Evolutionary conservation across 306 rosid species (phyloP), one percentile per base, ranked within the genome.

Genomic region (Gleditsia sinensis): DNA sequence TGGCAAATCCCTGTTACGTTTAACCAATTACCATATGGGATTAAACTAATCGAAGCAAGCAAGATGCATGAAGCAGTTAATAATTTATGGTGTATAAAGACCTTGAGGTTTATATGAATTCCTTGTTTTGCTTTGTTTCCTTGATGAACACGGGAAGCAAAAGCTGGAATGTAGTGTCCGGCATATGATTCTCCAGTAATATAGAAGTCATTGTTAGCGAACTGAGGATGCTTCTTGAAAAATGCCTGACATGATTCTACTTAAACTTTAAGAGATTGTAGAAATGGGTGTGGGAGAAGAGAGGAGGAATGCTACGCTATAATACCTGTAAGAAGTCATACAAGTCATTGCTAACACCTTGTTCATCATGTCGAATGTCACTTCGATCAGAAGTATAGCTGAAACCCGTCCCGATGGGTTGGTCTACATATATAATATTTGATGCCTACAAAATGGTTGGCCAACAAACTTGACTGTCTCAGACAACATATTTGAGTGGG

Each of bases 161-260:
- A 76, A 40, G 99, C 96, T 14, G 99, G 99, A 85, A 92, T 82
- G 80, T 92, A 94, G 82, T 94, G 99, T 53, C 99, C 97, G 2
- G 96, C 95, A 5, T 92, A 94, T 13, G 99, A 94, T 75, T 94
- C 99, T 74, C 99, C 97, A 6, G 99, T 88, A 5, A 94, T 90
- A 76, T 85, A 94, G 48, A 94, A 94, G 21, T 94, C 96, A 75
- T 94, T 94, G 69, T 84, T 83, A 19, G 75, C 81, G 39, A 80
- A 84, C 28, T 86, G 84, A 75, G 91, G 88, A 69, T 92, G 97
- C 75, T 87, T 81, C 33, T 78, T 66, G 71, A 92, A 94, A 80
- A 94, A 92, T 69, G 88, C 97, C 99, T 92, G 86, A n/a, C 63
- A 82, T 67, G 57, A 65, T 27, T 27, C 54, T 12, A 12, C 13